Percentiles rank a stretch among this genome's conserved stretches.
Evolutionary conservation across 139 green algal genomes (phyloP).

Genomic region (Tetradesmus lagerheimii): DNA sequence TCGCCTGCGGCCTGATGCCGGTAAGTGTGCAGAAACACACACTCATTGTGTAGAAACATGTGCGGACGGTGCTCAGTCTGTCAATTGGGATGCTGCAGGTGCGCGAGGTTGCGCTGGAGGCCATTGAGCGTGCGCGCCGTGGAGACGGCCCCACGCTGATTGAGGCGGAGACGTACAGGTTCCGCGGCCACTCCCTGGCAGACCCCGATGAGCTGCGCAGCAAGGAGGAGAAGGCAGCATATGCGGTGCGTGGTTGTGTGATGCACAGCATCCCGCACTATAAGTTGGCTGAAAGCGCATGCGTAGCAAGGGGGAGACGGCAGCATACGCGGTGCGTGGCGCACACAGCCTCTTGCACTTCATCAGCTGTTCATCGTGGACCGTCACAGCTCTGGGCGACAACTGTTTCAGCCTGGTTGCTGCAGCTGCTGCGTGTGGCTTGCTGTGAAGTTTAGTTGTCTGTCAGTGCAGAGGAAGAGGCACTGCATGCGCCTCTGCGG

Average conservation of each 20-base stretch:
- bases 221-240: conserved; percentile 94
- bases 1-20: no score
- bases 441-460: background rate
- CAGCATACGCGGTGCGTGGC: conserved; percentile 69
- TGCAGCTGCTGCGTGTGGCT: background rate
- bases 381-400: background rate
- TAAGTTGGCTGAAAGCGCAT: conserved; percentile 48
- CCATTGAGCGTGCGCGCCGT: conserved; percentile 87
- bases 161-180: conserved; percentile 98
- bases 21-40: no score
- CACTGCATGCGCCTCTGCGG: no score
- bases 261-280: no score
- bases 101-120: conserved; percentile 89
- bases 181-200: conserved; percentile 97
- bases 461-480: background rate
- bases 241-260: conserved; percentile 50
- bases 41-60: no score
- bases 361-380: no score
- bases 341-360: no score
- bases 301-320: conserved; percentile 93
- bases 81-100: conserved; percentile 63
- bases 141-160: conserved; percentile 98
- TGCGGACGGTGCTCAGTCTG: no score
- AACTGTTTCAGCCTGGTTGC: background rate
- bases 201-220: conserved; percentile 97